Percentiles rank a stretch among this genome's conserved stretches.
Evolutionary conservation across 1,284 basidiomycete species (phyloP).

Genomic region (Apiotrichum mycotoxinovorans): DNA sequence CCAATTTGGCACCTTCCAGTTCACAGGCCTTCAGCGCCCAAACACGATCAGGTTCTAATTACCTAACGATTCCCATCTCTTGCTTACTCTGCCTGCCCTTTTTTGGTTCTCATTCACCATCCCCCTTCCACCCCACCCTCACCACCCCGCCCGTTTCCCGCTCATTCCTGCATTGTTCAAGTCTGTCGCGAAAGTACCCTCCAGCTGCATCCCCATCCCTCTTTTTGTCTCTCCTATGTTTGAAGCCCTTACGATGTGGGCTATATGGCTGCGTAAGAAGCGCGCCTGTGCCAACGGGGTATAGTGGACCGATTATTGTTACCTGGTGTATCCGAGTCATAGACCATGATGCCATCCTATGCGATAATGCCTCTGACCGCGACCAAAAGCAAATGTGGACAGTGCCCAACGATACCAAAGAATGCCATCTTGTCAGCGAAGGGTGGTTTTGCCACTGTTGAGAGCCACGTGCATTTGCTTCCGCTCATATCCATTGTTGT

Average conservation of each 20-base stretch:
- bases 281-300: background rate
- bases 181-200: background rate
- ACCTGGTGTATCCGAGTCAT: conserved; percentile 12
- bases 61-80: background rate
- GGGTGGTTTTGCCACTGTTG: background rate
- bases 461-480: background rate
- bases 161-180: background rate
- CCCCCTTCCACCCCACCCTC: too few relatives aligned
- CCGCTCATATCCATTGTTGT: background rate
- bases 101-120: background rate
- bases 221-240: background rate
- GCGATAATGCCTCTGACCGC: background rate
- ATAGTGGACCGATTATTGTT: background rate
- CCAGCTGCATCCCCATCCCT: background rate
- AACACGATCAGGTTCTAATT: conserved; percentile 11
- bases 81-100: background rate
- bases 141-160: background rate
- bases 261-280: background rate
- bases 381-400: background rate
- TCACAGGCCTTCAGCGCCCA: conserved; percentile 7
- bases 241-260: background rate
- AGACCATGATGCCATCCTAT: conserved; percentile 9
- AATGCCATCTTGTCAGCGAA: too few relatives aligned
- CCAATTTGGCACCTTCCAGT: background rate
- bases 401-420: background rate